Evolutionary conservation across 192 early-diverging fungal genomes (phyloP).

Genomic region (Coemansia sp.): DNA sequence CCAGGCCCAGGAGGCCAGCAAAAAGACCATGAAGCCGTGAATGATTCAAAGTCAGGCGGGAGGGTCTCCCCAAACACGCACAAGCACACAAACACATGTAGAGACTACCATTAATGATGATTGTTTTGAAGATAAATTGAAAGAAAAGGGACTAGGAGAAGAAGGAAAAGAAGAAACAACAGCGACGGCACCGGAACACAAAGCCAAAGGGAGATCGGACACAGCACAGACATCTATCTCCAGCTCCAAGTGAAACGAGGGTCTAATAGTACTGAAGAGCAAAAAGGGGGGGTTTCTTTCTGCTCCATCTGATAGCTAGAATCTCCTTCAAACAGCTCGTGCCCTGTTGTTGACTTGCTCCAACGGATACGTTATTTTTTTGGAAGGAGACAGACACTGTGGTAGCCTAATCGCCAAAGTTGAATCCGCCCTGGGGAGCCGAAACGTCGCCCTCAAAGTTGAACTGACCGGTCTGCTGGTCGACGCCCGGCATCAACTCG

Average conservation of each 20-base stretch:
- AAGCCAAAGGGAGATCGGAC: not conserved
- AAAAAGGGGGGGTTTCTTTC: too few relatives aligned
- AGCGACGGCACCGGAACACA: not conserved
- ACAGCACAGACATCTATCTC: too few relatives aligned
- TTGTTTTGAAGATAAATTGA: not conserved
- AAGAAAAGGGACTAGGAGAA: not conserved
- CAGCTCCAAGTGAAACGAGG: not conserved
- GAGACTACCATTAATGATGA: not conserved
- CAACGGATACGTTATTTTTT: not conserved
- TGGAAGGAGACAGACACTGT: constrained; percentile 6
- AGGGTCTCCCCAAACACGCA: not conserved
- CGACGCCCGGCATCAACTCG: constrained; percentile 71
- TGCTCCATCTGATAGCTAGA: not conserved
- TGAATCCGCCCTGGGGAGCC: constrained; percentile 79
- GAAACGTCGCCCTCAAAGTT: constrained; percentile 72
- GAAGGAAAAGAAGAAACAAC: not conserved
- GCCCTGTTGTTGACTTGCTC: not conserved
- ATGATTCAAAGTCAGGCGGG: not conserved
- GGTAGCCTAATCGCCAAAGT: constrained; percentile 63
- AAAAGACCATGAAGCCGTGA: constrained; percentile 1
- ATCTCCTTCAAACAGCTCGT: not conserved
- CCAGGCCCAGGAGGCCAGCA: constrained; percentile 20
- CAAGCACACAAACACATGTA: not conserved
- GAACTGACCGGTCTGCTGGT: constrained; percentile 76
- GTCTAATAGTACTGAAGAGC: not conserved